A percentile compares a stretch with the other conserved stretches of the same genome.
phyloP scores from a whole-genome alignment of 495 filamentous ascomycete genomes.

The Cudoniella acicularis region DNA sequence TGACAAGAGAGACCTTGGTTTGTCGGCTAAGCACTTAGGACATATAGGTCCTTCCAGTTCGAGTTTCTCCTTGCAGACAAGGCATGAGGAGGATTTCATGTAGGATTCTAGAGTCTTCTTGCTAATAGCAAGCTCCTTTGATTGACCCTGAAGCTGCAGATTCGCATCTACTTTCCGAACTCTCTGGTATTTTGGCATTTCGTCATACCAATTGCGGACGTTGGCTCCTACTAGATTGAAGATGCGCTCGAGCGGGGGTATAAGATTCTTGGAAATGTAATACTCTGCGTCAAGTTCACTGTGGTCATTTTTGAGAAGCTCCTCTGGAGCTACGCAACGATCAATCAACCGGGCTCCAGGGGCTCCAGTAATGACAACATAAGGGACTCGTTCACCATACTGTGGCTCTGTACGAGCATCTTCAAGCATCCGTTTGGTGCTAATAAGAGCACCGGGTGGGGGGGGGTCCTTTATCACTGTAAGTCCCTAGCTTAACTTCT shows the following conservation, averaged over 20 bases:
- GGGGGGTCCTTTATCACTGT: conserved; percentile 74
- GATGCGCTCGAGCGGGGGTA: conserved; percentile 91
- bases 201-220: conserved; percentile 88
- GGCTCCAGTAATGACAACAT: conserved; percentile 84
- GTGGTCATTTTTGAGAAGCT: conserved; percentile 68
- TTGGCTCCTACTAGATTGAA: conserved; percentile 97
- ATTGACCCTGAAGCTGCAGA: conserved; percentile 25
- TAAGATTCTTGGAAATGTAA: conserved; percentile 93
- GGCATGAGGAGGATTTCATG: conserved; percentile 72
- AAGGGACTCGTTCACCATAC: conserved; percentile 92
- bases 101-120: conserved; percentile 82
- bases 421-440: conserved; percentile 75
- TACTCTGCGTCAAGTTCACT: conserved; percentile 93
- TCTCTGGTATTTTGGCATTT: conserved; percentile 88
- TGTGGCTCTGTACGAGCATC: conserved; percentile 88
- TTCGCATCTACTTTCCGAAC: conserved; percentile 55
- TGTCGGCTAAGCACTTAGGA: conserved; percentile 50
- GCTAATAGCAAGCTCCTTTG: conserved; percentile 27
- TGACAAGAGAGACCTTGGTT: conserved; percentile 55
- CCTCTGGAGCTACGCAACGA: conserved; percentile 84
- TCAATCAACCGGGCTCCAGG: conserved; percentile 84
- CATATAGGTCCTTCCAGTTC: conserved; percentile 58
- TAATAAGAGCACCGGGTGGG: conserved; percentile 85
- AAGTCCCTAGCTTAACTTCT: conserved; percentile 87
- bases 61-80: conserved; percentile 70